Evolutionary conservation across 73 alveolate genomes (phyloP).

Genomic region (Paramecium octaurelia): DNA sequence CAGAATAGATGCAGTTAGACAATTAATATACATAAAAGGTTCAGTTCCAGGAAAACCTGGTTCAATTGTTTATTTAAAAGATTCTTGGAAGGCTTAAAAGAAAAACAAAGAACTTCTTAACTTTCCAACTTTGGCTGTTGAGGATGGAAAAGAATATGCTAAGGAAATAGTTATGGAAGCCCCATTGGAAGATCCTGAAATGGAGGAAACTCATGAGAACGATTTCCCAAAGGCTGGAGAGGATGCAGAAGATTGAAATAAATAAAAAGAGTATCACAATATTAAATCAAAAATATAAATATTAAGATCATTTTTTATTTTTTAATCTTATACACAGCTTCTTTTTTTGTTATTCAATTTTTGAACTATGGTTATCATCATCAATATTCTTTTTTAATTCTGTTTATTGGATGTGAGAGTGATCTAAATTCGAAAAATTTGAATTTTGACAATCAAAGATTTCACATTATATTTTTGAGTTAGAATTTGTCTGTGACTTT

Average conservation of each 20-base stretch:
- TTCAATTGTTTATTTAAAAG: constrained; percentile 68
- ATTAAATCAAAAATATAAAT: neutral
- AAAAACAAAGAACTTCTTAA: constrained; percentile 66
- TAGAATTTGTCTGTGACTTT: neutral
- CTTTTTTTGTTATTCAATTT: neutral
- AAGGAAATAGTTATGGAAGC: constrained; percentile 61
- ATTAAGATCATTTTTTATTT: neutral
- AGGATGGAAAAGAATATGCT: constrained; percentile 50
- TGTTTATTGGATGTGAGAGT: neutral
- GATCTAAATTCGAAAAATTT: neutral
- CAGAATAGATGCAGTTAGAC: constrained; percentile 78
- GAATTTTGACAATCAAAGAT: neutral
- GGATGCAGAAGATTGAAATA: constrained; percentile 40
- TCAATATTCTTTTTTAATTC: neutral
- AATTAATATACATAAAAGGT: constrained; percentile 76
- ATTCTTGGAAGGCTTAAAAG: constrained; percentile 64
- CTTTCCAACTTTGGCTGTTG: constrained; percentile 70
- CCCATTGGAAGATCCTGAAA: constrained; percentile 63
- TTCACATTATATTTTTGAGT: neutral
- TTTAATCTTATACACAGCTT: neutral
- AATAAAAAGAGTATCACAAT: neutral
- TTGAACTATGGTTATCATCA: neutral
- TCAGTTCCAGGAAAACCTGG: constrained; percentile 85
- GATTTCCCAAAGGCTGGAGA: constrained; percentile 53
- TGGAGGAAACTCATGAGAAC: constrained; percentile 62